A percentile compares a stretch with the other conserved stretches of the same genome.
Evolutionary conservation across 768 basidiomycete species (phyloP).

Genomic region (Pholiota conissans): DNA sequence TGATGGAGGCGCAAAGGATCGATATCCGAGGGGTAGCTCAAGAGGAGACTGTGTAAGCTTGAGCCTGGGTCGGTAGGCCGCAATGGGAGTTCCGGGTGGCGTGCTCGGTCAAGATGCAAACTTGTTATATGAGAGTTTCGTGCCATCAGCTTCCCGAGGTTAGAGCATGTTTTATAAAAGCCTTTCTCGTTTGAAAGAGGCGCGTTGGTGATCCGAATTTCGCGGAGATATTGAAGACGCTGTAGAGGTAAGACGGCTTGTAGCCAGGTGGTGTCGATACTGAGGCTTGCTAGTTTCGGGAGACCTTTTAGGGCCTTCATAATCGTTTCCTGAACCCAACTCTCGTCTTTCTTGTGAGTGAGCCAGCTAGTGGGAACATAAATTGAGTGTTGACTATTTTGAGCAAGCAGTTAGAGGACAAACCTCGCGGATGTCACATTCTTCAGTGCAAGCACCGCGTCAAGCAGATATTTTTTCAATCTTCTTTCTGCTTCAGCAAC

Average conservation of each 20-base stretch:
- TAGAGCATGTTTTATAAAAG: background rate
- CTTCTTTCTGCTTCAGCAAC: conserved; percentile 3
- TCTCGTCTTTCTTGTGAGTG: conserved; percentile 4
- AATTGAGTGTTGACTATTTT: background rate
- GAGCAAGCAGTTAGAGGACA: background rate
- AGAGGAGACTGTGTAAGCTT: background rate
- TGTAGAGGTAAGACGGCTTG: conserved; percentile 1
- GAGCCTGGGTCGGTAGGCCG: background rate
- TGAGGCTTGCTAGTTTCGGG: background rate
- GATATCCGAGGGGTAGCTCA: background rate
- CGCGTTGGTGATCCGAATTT: background rate
- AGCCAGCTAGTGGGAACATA: conserved; percentile 6
- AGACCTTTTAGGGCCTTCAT: conserved; percentile 5
- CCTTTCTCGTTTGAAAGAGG: background rate
- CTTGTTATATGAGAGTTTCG: background rate
- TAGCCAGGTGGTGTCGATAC: background rate
- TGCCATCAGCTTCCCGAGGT: background rate
- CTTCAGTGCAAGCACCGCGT: conserved; percentile 6
- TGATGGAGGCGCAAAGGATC: conserved; percentile 2
- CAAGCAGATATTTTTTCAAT: conserved; percentile 7
- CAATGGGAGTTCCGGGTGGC: background rate
- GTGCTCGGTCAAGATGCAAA: background rate
- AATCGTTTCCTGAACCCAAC: conserved; percentile 7
- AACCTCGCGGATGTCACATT: conserved; percentile 9
- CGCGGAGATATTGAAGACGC: background rate